Evolutionary conservation across 2,329 filamentous ascomycete species (phyloP), one percentile per base, ranked within the genome.

Genomic region (Exophiala spinifera): DNA sequence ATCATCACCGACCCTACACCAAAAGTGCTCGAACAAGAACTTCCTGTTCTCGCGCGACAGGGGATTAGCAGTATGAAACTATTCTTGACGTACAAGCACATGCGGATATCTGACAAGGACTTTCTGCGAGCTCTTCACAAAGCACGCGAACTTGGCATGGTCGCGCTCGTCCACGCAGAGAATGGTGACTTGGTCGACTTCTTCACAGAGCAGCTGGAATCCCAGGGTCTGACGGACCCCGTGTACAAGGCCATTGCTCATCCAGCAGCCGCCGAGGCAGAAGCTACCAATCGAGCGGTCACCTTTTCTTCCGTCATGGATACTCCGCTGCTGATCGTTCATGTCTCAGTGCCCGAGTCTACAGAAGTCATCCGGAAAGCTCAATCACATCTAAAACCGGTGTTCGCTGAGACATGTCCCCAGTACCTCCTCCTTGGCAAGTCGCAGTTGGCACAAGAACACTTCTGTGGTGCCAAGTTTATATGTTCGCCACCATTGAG

Each of bases 341-440:
- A 81, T 62, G 43, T 55, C 33, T 55, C 52, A 10, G 42, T 39
- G 13, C 46, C 33, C 10, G 36, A 46, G 13, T 78, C 79, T 2
- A 73, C 76, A 11, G 64, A 68, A 6, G 74, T 77, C 56, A 76
- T 82, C 48, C 72, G 76, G 28, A 65, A 70, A 14, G 79, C 80
- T 0, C 78, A 82, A 62, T 73, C 74, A 11, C 64, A 71, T 3
- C 72, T 76, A 0, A 68, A 80, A n/a, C 79, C 80, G 0, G 71
- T 82, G n/a, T 76, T 79, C 57, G 80, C 76, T 0, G 79, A 82
- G 65, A 83, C 80, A 1, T 83, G 80, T 63, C 80, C 79, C 2
- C 80, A 83, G 50, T 83, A 83, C 58, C 71, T 83, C 14, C 78
- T 79, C 56, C 69, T 82, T 8, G 76, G 76, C 1, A 72, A 74